These are phyloP conservation scores for Pilaira anomala DNA, from an alignment of 192 early-diverging fungal species.

Conservation along the genomic window DNA sequence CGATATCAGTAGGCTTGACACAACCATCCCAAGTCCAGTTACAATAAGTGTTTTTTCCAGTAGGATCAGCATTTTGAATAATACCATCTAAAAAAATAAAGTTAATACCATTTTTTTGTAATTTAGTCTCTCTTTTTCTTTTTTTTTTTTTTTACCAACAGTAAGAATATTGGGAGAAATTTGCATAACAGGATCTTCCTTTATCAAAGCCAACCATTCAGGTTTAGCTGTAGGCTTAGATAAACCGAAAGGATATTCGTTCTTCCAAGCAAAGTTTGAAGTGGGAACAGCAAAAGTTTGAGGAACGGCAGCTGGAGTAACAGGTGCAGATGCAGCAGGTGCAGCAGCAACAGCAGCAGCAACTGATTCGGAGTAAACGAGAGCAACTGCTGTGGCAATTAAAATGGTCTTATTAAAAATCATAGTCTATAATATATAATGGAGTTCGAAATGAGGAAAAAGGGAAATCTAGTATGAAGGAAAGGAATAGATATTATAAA, in stretches of 20 bases:
- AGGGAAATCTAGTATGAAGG: no score
- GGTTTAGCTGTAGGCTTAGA: slow-evolving; percentile 32
- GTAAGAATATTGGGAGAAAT: slow-evolving; percentile 34
- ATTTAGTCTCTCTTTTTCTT: no score
- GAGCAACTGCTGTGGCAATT: slow-evolving; percentile 7
- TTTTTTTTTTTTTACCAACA: slow-evolving; percentile 15
- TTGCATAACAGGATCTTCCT: slow-evolving; percentile 36
- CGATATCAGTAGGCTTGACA: slow-evolving; percentile 32
- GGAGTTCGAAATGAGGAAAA: no score
- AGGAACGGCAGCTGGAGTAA: neutral
- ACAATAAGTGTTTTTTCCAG: slow-evolving; percentile 36
- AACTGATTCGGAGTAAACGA: neutral
- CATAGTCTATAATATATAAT: no score
- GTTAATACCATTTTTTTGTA: no score
- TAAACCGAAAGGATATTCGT: slow-evolving; percentile 31
- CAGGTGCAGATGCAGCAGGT: neutral
- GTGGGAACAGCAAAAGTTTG: slow-evolving; percentile 16
- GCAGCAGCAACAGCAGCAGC: neutral
- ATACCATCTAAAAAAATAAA: slow-evolving; percentile 10
- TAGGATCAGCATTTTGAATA: slow-evolving; percentile 16
- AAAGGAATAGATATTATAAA: no score
- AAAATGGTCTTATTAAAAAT: slow-evolving; percentile 6
- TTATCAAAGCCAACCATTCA: slow-evolving; percentile 38
- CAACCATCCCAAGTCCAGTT: slow-evolving; percentile 53
- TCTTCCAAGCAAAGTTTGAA: slow-evolving; percentile 34